Percentiles rank a stretch among this genome's conserved stretches.
Evolutionary conservation across 768 basidiomycete genomes (phyloP).

Genomic region (Pisolithus tinctorius): DNA sequence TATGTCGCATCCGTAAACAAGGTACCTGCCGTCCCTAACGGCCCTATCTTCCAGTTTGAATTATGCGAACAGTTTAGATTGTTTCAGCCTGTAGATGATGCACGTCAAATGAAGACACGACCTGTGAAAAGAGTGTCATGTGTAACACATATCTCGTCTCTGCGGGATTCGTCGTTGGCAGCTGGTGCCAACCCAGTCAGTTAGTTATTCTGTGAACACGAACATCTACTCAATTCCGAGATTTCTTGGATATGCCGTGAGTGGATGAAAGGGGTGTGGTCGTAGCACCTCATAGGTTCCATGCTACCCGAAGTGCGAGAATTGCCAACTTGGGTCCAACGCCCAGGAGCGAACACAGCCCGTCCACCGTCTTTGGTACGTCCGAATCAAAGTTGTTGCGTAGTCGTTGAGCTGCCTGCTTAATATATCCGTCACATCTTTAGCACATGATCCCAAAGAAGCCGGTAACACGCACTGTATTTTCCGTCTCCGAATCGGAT

Average conservation of each 20-base stretch:
- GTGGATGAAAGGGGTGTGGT: background rate
- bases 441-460: background rate
- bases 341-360: slow-evolving; percentile 79
- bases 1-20: no score
- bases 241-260: slow-evolving; percentile 43
- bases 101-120: background rate
- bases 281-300: slow-evolving; percentile 60
- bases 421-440: slow-evolving; percentile 52
- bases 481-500: slow-evolving; percentile 90
- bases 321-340: slow-evolving; percentile 98
- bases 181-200: slow-evolving; percentile 85
- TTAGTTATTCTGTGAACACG: slow-evolving; percentile 97
- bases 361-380: slow-evolving; percentile 84
- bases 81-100: slow-evolving; percentile 43
- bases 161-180: slow-evolving; percentile 79
- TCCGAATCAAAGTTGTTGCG: slow-evolving; percentile 72
- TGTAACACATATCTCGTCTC: slow-evolving; percentile 58
- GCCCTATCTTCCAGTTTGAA: no score
- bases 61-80: no score
- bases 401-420: slow-evolving; percentile 62
- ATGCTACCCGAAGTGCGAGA: slow-evolving; percentile 74
- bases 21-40: no score
- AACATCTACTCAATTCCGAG: slow-evolving; percentile 89
- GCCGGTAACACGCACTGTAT: slow-evolving; percentile 48
- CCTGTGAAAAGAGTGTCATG: background rate